Evolutionary conservation across 2,329 filamentous ascomycete genomes (phyloP).

Genomic region (Fusarium xylarioides): DNA sequence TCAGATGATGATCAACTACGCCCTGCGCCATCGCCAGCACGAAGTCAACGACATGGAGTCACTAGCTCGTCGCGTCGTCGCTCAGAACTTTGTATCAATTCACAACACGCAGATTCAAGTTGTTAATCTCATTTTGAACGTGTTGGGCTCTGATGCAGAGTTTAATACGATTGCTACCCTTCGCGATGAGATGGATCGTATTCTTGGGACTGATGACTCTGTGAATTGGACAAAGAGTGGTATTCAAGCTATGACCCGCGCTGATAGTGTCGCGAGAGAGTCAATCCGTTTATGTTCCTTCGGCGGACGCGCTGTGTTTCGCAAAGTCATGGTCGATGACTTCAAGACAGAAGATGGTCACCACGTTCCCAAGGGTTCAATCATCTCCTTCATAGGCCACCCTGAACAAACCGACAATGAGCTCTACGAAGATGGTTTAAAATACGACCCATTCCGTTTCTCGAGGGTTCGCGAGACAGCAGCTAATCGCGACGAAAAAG

Average conservation of each 20-base stretch:
- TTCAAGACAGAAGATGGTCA: slow-evolving; percentile 47
- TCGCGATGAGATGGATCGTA: slow-evolving; percentile 48
- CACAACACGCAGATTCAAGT: slow-evolving; percentile 53
- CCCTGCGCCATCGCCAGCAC: slow-evolving; percentile 48
- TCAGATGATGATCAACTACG: slow-evolving; percentile 54
- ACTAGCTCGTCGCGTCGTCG: slow-evolving; percentile 46
- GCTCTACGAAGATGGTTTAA: slow-evolving; percentile 46
- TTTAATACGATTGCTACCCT: slow-evolving; percentile 50
- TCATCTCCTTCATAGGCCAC: slow-evolving; percentile 47
- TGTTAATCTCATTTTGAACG: slow-evolving; percentile 52
- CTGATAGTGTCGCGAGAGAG: slow-evolving; percentile 56
- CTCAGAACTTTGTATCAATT: slow-evolving; percentile 50
- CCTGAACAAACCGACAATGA: slow-evolving; percentile 45
- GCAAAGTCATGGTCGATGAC: slow-evolving; percentile 42
- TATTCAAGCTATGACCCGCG: slow-evolving; percentile 48
- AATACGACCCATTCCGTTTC: slow-evolving; percentile 55
- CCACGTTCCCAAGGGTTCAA: slow-evolving; percentile 45
- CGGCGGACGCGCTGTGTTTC: slow-evolving; percentile 42
- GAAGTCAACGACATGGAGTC: slow-evolving; percentile 46
- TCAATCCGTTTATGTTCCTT: slow-evolving; percentile 52
- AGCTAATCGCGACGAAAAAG: slow-evolving; percentile 12
- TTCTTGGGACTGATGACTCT: slow-evolving; percentile 41
- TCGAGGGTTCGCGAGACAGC: slow-evolving; percentile 47
- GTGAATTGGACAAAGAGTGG: slow-evolving; percentile 51
- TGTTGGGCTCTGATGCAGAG: slow-evolving; percentile 49